These are phyloP conservation scores for Apiospora saccharicola DNA, from an alignment of 2,329 filamentous ascomycete genomes.

Conservation along the genomic window DNA sequence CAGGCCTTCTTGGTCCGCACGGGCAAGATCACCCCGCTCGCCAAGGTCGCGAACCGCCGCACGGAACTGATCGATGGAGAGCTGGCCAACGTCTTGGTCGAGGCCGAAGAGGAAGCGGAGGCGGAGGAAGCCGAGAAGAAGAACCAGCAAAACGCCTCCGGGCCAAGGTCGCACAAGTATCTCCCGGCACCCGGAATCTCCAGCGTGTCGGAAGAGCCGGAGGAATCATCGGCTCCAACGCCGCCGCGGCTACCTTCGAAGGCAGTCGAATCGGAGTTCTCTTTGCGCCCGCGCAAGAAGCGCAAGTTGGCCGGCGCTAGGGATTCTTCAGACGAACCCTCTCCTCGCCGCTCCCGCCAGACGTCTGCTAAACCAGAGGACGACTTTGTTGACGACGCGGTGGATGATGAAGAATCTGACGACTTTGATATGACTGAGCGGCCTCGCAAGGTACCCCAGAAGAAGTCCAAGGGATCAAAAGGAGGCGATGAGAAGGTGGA, in stretches of 20 bases:
- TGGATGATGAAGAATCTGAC: conserved; percentile 45
- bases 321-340: conserved; percentile 55
- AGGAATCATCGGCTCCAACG: conserved; percentile 41
- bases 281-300: conserved; percentile 65
- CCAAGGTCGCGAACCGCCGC: conserved; percentile 73
- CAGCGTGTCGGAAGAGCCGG: conserved; percentile 49
- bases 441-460: conserved; percentile 51
- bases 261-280: conserved; percentile 58
- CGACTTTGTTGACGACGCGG: conserved; percentile 42
- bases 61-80: conserved; percentile 70
- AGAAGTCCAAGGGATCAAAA: conserved; percentile 36
- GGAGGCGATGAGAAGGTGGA: conserved; percentile 54
- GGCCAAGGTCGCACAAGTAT: conserved; percentile 73
- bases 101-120: conserved; percentile 79
- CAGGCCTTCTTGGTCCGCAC: conserved; percentile 93
- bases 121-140: conserved; percentile 56
- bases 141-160: conserved; percentile 44
- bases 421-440: conserved; percentile 50
- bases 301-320: conserved; percentile 48
- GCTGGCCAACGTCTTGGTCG: conserved; percentile 78
- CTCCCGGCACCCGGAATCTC: conserved; percentile 77
- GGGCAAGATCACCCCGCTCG: conserved; percentile 97
- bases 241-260: not conserved
- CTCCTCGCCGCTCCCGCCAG: conserved; percentile 41
- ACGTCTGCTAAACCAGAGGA: conserved; percentile 39